These are phyloP conservation scores for Auriscalpium orientale DNA, from an alignment of 768 basidiomycete species.

Conservation along the genomic window DNA sequence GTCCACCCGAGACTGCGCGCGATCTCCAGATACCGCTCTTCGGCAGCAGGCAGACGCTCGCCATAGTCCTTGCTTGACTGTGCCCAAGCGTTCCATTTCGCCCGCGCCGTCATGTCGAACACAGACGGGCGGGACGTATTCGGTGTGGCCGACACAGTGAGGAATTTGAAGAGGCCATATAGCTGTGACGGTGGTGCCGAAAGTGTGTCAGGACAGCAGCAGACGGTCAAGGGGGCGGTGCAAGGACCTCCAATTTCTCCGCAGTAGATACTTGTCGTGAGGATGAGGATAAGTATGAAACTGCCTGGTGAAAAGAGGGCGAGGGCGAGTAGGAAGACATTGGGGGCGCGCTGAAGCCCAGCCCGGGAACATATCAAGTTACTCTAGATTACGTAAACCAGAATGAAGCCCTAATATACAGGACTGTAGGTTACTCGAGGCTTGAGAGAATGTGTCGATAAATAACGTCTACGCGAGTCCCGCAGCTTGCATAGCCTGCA, in stretches of 20 bases:
- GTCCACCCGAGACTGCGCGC: slow-evolving; percentile 67
- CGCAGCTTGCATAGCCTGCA: slow-evolving; percentile 72
- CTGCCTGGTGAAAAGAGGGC: slow-evolving; percentile 49
- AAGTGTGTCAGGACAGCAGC: slow-evolving; percentile 8
- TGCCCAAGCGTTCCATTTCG: slow-evolving; percentile 86
- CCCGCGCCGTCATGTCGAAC: slow-evolving; percentile 71
- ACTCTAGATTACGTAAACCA: slow-evolving; percentile 32
- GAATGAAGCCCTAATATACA: slow-evolving; percentile 5
- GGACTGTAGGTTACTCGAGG: slow-evolving; percentile 12
- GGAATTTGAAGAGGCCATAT: slow-evolving; percentile 78
- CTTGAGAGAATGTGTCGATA: slow-evolving; percentile 11
- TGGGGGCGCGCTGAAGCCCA: slow-evolving; percentile 1
- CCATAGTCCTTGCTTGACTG: slow-evolving; percentile 41
- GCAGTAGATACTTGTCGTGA: slow-evolving; percentile 47
- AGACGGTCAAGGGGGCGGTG: slow-evolving; percentile 9
- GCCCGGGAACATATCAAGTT: not conserved
- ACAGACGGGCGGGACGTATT: slow-evolving; percentile 57
- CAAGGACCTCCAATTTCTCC: slow-evolving; percentile 67
- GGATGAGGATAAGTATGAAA: slow-evolving; percentile 53
- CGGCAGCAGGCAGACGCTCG: slow-evolving; percentile 38
- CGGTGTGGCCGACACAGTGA: slow-evolving; percentile 54
- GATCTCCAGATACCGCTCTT: slow-evolving; percentile 60
- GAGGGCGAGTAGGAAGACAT: slow-evolving; percentile 27
- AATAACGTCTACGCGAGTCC: slow-evolving; percentile 47
- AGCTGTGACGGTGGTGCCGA: slow-evolving; percentile 35